Base-by-base conservation (phyloP, 257 asterid genomes). In the Solanum tacnaense region DNA sequence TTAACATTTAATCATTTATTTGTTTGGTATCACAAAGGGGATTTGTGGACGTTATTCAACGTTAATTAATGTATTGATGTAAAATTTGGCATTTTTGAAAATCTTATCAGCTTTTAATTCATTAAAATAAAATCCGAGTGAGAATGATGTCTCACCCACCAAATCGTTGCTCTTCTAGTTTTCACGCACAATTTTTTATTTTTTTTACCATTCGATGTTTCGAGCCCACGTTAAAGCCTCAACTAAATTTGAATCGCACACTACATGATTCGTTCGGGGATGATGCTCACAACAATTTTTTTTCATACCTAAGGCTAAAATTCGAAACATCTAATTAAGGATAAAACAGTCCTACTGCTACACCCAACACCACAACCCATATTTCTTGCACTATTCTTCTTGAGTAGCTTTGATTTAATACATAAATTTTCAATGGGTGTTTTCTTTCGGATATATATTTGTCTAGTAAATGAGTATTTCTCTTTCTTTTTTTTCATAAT, bases 121-220 rank as follows among this genome's bases (percentile, higher is more conserved):
- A 27, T 8, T 46, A 44, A 44, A 79, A 81, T 46, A 74, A 70
- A 32, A 92, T 93, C 91, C 62, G 21, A 27, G 34, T 79, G 94
- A 93, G 87, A 86, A 76, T 79, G 93, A 91, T 89, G 90, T 91
- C 89, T 82, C 87, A 92, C 91, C 96, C 29, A 44, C 90, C 90
- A 49, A 90, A 93, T 92, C 94, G 82, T 88, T 76, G 41, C 81
- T 83, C 84, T 62, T 68, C 20, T 31, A 79, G 62, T 89, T 85
- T 38, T 13, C 84, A 65, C 36, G 32, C 12, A 56, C n/a, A 56
- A 56, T 56, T 20, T 7, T 52, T 52, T 18, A 4, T 41, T 7
- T 20, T 20, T 20, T 56, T 20, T 15, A 7, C 10, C 11, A 56
- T 20, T 20, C 65, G 5, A 7, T 52, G 9, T 52, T 52, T 52